Evolutionary conservation across 345 rosid species (phyloP).

Genomic region (Hirschfeldia incana): DNA sequence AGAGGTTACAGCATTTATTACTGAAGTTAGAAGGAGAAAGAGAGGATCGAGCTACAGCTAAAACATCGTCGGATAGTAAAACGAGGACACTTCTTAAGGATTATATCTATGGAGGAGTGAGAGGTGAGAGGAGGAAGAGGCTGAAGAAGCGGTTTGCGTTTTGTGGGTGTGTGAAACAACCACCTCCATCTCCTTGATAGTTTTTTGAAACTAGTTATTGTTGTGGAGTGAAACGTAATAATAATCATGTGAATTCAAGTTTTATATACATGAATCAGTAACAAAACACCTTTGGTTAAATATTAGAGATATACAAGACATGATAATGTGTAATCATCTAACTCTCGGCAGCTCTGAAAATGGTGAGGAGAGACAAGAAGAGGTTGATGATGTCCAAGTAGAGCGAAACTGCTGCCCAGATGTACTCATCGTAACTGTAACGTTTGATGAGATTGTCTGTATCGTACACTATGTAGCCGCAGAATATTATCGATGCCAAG

Average conservation of each 20-base stretch:
- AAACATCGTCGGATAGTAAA: constrained; percentile 44
- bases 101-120: constrained; percentile 69
- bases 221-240: constrained; percentile 11
- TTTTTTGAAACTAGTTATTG: constrained; percentile 10
- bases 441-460: constrained; percentile 91
- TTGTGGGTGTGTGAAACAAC: constrained; percentile 76
- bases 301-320: neutral
- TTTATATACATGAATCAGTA: constrained; percentile 14
- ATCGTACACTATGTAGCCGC: constrained; percentile 81
- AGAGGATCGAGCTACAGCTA: constrained; percentile 53
- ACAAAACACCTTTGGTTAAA: neutral
- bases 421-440: constrained; percentile 69
- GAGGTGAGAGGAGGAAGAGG: constrained; percentile 49
- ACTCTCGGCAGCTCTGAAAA: constrained; percentile 67
- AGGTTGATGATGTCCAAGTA: constrained; percentile 79
- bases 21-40: constrained; percentile 69
- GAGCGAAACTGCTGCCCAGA: constrained; percentile 84
- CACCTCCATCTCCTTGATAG: constrained; percentile 47
- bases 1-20: constrained; percentile 75
- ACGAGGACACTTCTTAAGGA: constrained; percentile 76
- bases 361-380: constrained; percentile 64
- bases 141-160: constrained; percentile 56
- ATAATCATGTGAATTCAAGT: constrained; percentile 10
- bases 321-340: neutral
- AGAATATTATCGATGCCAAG: constrained; percentile 70